These are phyloP conservation scores for Dissophora ornata DNA, from an alignment of 192 early-diverging fungal species.

Conservation along the genomic window DNA sequence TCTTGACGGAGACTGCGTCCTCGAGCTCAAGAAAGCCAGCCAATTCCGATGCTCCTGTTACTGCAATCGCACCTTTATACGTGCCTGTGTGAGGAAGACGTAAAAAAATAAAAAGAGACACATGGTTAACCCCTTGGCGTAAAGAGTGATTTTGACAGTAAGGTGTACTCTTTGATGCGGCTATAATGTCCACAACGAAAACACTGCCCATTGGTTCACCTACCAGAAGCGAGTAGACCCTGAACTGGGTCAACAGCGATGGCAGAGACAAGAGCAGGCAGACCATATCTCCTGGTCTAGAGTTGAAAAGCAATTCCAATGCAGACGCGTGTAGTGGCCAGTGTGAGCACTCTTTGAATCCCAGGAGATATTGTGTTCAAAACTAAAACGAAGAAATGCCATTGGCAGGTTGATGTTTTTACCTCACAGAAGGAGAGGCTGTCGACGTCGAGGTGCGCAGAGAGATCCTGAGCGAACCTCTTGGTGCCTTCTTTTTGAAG, in stretches of 20 bases:
- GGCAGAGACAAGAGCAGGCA: conserved; percentile 50
- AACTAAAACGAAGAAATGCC: no score
- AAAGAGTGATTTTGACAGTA: no score
- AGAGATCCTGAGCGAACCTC: conserved; percentile 45
- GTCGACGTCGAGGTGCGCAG: conserved; percentile 31
- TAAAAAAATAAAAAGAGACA: background rate
- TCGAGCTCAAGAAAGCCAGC: conserved; percentile 37
- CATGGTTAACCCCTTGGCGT: background rate
- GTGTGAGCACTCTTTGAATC: no score
- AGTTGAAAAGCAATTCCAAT: no score
- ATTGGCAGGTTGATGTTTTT: background rate
- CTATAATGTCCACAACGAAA: no score
- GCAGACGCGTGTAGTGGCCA: no score
- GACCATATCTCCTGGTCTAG: conserved; percentile 52
- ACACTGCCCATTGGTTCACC: conserved; percentile 14
- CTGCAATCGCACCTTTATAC: conserved; percentile 53
- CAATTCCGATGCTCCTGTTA: conserved; percentile 58
- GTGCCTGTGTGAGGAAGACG: conserved; percentile 29
- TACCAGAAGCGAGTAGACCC: conserved; percentile 64
- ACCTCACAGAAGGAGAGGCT: conserved; percentile 41
- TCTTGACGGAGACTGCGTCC: conserved; percentile 55
- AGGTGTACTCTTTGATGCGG: no score
- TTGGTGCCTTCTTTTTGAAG: conserved; percentile 52
- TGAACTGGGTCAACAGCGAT: conserved; percentile 67
- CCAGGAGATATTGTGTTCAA: no score